These are phyloP conservation scores for Heracleum sosnowskyi DNA, from an alignment of 129 eudicot species.

Conservation along the genomic window DNA sequence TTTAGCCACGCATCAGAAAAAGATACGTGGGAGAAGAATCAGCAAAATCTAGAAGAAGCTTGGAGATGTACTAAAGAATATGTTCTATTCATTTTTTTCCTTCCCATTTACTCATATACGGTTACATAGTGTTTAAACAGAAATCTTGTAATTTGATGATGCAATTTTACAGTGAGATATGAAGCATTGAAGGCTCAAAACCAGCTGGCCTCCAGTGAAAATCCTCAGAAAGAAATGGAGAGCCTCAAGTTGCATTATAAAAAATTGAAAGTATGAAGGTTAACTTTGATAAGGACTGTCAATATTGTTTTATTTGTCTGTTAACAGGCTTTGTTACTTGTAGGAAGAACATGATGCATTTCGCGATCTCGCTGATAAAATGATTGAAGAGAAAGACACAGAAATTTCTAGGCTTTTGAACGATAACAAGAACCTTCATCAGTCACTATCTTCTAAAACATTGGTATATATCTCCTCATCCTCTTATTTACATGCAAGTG, in stretches of 20 bases:
- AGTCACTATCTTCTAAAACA: conserved; percentile 44
- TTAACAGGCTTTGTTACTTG: conserved; percentile 15
- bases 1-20: conserved; percentile 60
- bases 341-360: conserved; percentile 97
- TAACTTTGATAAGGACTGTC: background rate
- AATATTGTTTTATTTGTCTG: conserved; percentile 2
- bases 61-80: conserved; percentile 59
- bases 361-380: conserved; percentile 95
- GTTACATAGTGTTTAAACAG: background rate
- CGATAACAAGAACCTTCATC: conserved; percentile 68
- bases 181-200: conserved; percentile 57
- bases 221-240: conserved; percentile 61
- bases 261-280: conserved; percentile 56
- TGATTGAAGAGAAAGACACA: conserved; percentile 88
- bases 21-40: conserved; percentile 64
- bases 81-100: background rate
- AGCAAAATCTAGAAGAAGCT: conserved; percentile 84
- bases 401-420: conserved; percentile 80
- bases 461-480: conserved; percentile 28
- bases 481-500: background rate
- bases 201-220: conserved; percentile 41
- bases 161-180: conserved; percentile 54
- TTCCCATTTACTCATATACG: background rate
- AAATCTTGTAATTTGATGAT: background rate
- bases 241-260: conserved; percentile 49